These are phyloP conservation scores for Ogataea neopini DNA, from an alignment of 805 yeast species.

Conservation along the genomic window DNA sequence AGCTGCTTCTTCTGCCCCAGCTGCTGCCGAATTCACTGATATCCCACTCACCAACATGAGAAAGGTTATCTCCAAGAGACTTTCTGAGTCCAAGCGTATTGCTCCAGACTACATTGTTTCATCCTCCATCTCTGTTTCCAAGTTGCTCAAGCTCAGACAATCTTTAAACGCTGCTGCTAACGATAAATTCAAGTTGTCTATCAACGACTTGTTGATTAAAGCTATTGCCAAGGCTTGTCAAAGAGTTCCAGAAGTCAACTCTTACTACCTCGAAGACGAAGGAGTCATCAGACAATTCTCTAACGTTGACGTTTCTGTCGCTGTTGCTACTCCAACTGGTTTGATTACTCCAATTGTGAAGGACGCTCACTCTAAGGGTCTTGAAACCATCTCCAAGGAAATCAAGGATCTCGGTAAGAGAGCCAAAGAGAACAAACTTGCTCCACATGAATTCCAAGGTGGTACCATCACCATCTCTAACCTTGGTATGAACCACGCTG, in stretches of 20 bases:
- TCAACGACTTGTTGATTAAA: constrained; percentile 91
- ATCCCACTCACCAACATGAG: constrained; percentile 90
- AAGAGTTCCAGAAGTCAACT: constrained; percentile 91
- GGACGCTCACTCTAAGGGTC: constrained; percentile 85
- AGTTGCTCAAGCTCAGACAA: constrained; percentile 88
- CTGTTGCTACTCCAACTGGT: constrained; percentile 98
- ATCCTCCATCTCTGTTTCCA: constrained; percentile 81
- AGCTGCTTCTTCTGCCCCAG: constrained; percentile 44
- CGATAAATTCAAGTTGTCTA: constrained; percentile 86
- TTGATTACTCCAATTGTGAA: constrained; percentile 94
- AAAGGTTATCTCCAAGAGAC: constrained; percentile 87
- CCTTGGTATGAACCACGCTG: constrained; percentile 98
- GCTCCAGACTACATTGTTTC: constrained; percentile 94
- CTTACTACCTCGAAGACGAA: constrained; percentile 88
- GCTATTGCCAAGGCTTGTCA: constrained; percentile 88
- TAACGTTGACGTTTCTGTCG: constrained; percentile 95
- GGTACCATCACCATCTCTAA: constrained; percentile 98
- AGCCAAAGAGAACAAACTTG: constrained; percentile 90
- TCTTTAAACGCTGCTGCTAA: constrained; percentile 83
- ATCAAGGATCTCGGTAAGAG: constrained; percentile 93
- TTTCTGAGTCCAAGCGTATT: constrained; percentile 78
- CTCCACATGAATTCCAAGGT: constrained; percentile 98
- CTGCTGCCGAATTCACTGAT: constrained; percentile 72
- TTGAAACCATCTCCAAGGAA: constrained; percentile 75
- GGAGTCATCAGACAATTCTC: constrained; percentile 90